Conservation (phyloP, 1,139 yeast species). For the Nakaseomyces bracarensis region DNA sequence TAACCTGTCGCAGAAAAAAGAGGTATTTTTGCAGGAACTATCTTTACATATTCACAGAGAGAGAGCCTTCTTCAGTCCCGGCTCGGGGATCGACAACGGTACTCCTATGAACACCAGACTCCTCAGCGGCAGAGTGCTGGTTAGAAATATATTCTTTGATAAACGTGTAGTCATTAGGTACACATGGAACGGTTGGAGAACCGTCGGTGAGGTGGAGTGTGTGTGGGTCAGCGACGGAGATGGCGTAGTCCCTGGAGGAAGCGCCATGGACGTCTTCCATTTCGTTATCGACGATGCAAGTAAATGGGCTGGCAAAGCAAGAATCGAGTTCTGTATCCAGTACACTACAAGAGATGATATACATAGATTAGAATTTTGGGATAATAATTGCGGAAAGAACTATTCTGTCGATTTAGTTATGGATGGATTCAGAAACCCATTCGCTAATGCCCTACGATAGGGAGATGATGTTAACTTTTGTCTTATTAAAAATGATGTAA, state of each 20-base stretch:
- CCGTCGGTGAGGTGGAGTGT: conserved; percentile 26
- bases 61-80: conserved; percentile 5
- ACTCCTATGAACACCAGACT: conserved; percentile 9
- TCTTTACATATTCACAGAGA: conserved; percentile 22
- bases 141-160: conserved; percentile 28
- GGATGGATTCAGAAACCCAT: conserved; percentile 26
- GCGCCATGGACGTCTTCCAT: conserved; percentile 29
- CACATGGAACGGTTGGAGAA: conserved; percentile 28
- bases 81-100: conserved; percentile 2
- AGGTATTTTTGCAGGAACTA: conserved; percentile 27
- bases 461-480: not conserved
- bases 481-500: not conserved
- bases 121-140: conserved; percentile 26
- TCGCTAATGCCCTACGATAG: conserved; percentile 8
- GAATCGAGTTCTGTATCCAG: conserved; percentile 27
- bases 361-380: conserved; percentile 27
- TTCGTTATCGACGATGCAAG: conserved; percentile 24
- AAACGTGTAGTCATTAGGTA: conserved; percentile 27
- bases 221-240: conserved; percentile 28
- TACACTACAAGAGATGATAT: conserved; percentile 25
- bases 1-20: conserved; percentile 23
- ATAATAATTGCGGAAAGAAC: conserved; percentile 28
- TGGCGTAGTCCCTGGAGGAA: conserved; percentile 25
- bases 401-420: conserved; percentile 25
- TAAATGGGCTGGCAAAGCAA: conserved; percentile 8